Percentiles rank a stretch among this genome's conserved stretches.
phyloP scores from a whole-genome alignment of 306 rosid species.

The Cucurbita pepo region DNA sequence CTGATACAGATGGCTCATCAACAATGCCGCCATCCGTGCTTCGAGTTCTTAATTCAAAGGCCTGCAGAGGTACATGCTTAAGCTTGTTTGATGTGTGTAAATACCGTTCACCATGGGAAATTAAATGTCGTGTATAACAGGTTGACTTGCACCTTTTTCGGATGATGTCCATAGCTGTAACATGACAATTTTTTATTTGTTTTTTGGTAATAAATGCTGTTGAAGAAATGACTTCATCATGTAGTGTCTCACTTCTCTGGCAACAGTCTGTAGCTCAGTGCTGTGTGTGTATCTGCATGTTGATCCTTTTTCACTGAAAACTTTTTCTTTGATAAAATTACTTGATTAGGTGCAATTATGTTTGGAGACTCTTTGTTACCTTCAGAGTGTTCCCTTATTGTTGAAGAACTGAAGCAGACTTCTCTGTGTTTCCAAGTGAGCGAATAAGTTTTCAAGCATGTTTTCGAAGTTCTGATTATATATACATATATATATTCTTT shows the following conservation, averaged over 20 bases:
- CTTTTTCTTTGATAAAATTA: neutral
- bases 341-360: constrained; percentile 79
- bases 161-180: neutral
- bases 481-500: too few relatives aligned
- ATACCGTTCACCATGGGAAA: neutral
- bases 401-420: constrained; percentile 74
- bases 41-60: constrained; percentile 72
- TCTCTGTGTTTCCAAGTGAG: constrained; percentile 84
- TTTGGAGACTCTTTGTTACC: constrained; percentile 89
- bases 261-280: neutral
- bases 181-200: neutral
- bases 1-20: constrained; percentile 92
- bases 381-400: constrained; percentile 83
- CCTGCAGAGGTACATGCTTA: constrained; percentile 67
- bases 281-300: neutral
- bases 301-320: neutral
- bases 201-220: neutral
- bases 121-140: neutral
- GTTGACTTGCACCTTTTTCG: neutral
- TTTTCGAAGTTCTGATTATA: neutral
- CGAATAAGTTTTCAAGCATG: neutral
- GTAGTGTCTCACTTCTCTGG: neutral
- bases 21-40: constrained; percentile 71
- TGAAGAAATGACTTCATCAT: neutral
- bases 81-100: neutral